phyloP scores from a whole-genome alignment of 768 basidiomycete species.

The Pleurotus djamor region DNA sequence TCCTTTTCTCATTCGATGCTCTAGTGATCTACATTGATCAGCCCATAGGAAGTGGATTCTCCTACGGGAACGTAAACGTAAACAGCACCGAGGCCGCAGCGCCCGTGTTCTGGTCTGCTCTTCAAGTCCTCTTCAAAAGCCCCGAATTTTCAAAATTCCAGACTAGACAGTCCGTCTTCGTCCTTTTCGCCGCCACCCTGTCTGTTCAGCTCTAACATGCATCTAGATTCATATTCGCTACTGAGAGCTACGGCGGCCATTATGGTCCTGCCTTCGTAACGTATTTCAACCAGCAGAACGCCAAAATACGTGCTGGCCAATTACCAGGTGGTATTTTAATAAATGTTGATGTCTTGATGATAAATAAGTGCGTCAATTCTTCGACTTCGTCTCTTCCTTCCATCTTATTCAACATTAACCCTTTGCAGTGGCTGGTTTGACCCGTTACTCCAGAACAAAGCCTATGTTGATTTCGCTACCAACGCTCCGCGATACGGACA shows the following conservation, averaged over 20 bases:
- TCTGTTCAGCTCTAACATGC: not conserved
- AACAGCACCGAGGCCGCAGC: constrained; percentile 59
- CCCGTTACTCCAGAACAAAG: constrained; percentile 59
- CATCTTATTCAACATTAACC: not conserved
- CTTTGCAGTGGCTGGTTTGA: constrained; percentile 59
- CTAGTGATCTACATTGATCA: constrained; percentile 72
- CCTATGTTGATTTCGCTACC: constrained; percentile 58
- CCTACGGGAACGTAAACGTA: constrained; percentile 53
- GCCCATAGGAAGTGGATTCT: constrained; percentile 66
- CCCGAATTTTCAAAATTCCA: constrained; percentile 46
- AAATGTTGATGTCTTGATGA: constrained; percentile 58
- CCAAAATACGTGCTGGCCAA: constrained; percentile 38
- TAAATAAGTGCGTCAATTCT: constrained; percentile 45
- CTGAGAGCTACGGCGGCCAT: constrained; percentile 70
- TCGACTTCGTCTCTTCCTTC: not conserved
- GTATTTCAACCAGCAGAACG: constrained; percentile 63
- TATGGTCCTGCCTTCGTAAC: constrained; percentile 65
- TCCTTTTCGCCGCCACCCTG: not conserved
- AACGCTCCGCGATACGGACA: constrained; percentile 68
- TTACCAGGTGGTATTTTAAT: constrained; percentile 46
- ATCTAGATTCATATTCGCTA: constrained; percentile 59
- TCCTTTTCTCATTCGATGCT: not conserved
- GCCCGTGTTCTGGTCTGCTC: constrained; percentile 56
- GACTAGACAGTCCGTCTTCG: constrained; percentile 44
- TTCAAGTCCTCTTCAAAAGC: constrained; percentile 64